Evolutionary conservation across 371 early-diverging fungal genomes (phyloP), one percentile per base, ranked within the genome.

Genomic region (Sporodiniella umbellata): DNA sequence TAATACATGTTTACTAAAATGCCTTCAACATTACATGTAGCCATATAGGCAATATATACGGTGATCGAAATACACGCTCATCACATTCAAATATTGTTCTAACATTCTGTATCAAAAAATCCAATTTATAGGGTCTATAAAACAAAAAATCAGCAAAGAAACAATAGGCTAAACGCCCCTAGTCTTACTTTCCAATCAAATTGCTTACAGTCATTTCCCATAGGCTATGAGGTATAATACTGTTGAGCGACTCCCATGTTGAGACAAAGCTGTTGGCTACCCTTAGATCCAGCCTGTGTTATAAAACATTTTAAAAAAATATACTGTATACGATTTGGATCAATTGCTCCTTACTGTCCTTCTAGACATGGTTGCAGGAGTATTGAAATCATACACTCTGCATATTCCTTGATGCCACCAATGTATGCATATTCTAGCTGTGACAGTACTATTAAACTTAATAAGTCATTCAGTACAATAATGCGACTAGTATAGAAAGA

Each of bases 71-170:
- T 21, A 80, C 58, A 8, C 77, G 68, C 1, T 53, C n/a, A 48
- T 83, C 78, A 15, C 74, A 69, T 37, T 73, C 65, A 53, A 83
- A 83, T 8, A 79, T 39, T 10, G 73, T 53, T 11, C 78, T 54
- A n/a, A 79, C 76, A 5, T 79, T 68, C 42, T 72, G 64, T n/a
- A 79, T 68, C 1, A 80, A 60, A 38, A 58, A 50, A 14, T 75
- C 66, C 26, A 78, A 62, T 0, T 64, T 71, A 33, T 72, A 70
- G 0, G 39, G 35, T 19, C 60, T 58, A 50, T 11, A 40, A 10
- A 37, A 11, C n/a, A 37, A n/a, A 37, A 37, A n/a, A n/a, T n/a
- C n/a, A n/a, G n/a, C n/a, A n/a, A n/a, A n/a, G n/a, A n/a, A n/a
- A n/a, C n/a, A n/a, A n/a, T n/a, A n/a, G n/a, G n/a, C n/a, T n/a